Evolutionary conservation across 495 filamentous ascomycete species (phyloP).

Genomic region (Pseudotulostoma volvatum): DNA sequence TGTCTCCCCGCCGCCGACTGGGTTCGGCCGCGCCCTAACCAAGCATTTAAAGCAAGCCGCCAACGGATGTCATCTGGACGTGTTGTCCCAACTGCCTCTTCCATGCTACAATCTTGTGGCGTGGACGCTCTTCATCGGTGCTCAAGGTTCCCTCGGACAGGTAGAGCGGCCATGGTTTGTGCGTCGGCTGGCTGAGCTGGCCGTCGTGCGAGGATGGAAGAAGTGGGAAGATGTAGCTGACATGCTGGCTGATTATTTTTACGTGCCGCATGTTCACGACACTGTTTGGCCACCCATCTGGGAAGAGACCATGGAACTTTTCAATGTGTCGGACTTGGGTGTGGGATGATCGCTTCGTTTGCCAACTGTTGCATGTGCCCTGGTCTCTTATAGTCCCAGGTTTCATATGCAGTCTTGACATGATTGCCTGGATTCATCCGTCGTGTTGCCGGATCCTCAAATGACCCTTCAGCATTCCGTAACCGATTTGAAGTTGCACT

Average conservation of each 20-base stretch:
- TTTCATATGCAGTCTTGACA: too few relatives aligned
- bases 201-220: slow-evolving; percentile 16
- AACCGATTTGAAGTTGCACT: too few relatives aligned
- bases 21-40: slow-evolving; percentile 23
- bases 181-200: slow-evolving; percentile 12
- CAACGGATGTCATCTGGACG: slow-evolving; percentile 6
- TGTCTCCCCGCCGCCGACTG: slow-evolving; percentile 17
- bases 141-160: slow-evolving; percentile 16
- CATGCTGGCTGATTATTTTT: slow-evolving; percentile 14
- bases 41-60: slow-evolving; percentile 12
- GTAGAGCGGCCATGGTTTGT: slow-evolving; percentile 18
- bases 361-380: too few relatives aligned
- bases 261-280: slow-evolving; percentile 8
- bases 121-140: slow-evolving; percentile 20
- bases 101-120: slow-evolving; percentile 13
- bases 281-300: slow-evolving; percentile 15
- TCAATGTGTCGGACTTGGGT: neutral
- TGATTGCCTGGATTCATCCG: too few relatives aligned
- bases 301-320: slow-evolving; percentile 13
- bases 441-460: too few relatives aligned
- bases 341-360: too few relatives aligned
- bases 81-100: slow-evolving; percentile 9
- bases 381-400: too few relatives aligned
- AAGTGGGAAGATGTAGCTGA: slow-evolving; percentile 15
- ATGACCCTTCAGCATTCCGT: too few relatives aligned